phyloP scores from a whole-genome alignment of 306 rosid genomes.

The Styphnolobium japonicum region DNA sequence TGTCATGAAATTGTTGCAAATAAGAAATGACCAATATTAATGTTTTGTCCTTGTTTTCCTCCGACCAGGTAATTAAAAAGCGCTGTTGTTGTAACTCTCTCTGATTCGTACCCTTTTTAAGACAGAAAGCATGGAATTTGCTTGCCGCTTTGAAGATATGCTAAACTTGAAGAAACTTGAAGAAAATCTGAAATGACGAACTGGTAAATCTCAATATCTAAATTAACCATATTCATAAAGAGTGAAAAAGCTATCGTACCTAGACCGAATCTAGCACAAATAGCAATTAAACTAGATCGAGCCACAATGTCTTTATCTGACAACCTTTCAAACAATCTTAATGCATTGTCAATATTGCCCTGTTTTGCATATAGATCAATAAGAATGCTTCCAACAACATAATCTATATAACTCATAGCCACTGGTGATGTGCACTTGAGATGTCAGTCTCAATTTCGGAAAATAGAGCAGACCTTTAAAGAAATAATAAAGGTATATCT shows the following conservation, averaged over 20 bases:
- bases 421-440: slow-evolving; percentile 66
- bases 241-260: slow-evolving; percentile 53
- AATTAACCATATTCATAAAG: slow-evolving; percentile 54
- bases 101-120: slow-evolving; percentile 68
- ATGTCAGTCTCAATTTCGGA: slow-evolving; percentile 44
- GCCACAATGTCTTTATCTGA: slow-evolving; percentile 65
- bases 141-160: slow-evolving; percentile 71
- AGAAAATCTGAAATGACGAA: slow-evolving; percentile 65
- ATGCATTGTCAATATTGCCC: slow-evolving; percentile 51
- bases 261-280: slow-evolving; percentile 64
- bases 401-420: slow-evolving; percentile 69
- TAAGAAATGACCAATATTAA: too few species aligned
- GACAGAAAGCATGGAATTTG: slow-evolving; percentile 70
- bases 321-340: slow-evolving; percentile 62
- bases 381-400: slow-evolving; percentile 77
- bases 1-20: too few species aligned
- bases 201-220: slow-evolving; percentile 60
- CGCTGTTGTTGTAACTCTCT: slow-evolving; percentile 63
- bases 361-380: slow-evolving; percentile 55
- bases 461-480: slow-evolving; percentile 67
- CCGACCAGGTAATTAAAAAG: too few species aligned
- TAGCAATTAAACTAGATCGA: slow-evolving; percentile 82
- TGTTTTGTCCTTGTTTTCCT: too few species aligned
- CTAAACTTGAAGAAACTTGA: slow-evolving; percentile 56
- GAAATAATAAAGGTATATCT: slow-evolving; percentile 65